Base-by-base conservation (phyloP, 306 rosid genomes). In the Sechiopsis laciniata region DNA sequence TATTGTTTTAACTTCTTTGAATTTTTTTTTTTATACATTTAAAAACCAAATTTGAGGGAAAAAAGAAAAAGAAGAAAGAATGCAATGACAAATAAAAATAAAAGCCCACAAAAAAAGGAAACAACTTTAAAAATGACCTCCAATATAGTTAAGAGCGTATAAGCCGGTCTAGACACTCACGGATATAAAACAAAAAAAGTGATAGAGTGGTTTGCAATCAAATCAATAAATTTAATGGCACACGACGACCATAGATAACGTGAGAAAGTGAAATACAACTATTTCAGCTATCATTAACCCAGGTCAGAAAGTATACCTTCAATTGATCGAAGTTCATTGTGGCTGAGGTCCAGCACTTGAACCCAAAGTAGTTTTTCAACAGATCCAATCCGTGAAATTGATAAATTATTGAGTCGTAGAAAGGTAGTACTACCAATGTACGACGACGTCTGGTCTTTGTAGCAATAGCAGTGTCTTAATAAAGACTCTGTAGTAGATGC, bases 321-420 rank as follows among this genome's bases (percentile, higher is more conserved):
- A 80, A 88, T 74, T 70, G 96, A 91, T 77, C 17, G 82, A 80
- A 91, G 89, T 84, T 89, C 86, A 13, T 94, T 94, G 86, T 87
- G 85, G 84, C 95, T 88, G 79, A 91, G 95, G 80, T 94, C 97
- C 53, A 94, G 88, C 85, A 89, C 79, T 84, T 82, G 96, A 69
- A 94, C 91, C 99, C 97, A 91, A 75, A 88, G 72, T 57, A 87
- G 81, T 80, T 79, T 86, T 76, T 86, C 83, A 72, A 83, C 8
- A 35, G 89, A 89, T 2, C 96, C 96, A 46, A 94, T 74, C 83
- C 92, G 84, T 10, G 95, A 86, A 68, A 91, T 58, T 12, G 96
- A 94, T 80, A 94, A 70, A 75, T 85, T 86, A 80, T 84, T 90
- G 73, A 94, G 73, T 55, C 86, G 84, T 67, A 91, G 76, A 78